These are phyloP conservation scores for Lyophyllum decastes DNA, from an alignment of 768 basidiomycete genomes.

Conservation along the genomic window DNA sequence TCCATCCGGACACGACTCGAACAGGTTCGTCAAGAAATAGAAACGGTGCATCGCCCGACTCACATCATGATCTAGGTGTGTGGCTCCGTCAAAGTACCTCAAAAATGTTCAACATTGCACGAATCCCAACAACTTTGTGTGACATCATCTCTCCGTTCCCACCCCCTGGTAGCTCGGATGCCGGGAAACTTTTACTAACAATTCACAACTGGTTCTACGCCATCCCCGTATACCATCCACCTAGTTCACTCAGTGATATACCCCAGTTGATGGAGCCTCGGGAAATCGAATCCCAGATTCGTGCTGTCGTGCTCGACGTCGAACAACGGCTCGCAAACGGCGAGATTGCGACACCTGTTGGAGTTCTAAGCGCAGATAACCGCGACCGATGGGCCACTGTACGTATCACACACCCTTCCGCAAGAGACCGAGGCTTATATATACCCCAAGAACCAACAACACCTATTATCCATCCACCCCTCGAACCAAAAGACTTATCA, in stretches of 20 bases:
- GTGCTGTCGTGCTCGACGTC: slow-evolving; percentile 58
- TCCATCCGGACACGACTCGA: slow-evolving; percentile 70
- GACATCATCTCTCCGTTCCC: slow-evolving; percentile 63
- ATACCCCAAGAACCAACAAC: slow-evolving; percentile 61
- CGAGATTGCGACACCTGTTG: slow-evolving; percentile 62
- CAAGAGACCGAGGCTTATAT: background rate
- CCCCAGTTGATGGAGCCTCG: slow-evolving; percentile 34
- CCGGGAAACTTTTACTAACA: slow-evolving; percentile 68
- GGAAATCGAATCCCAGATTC: slow-evolving; percentile 46
- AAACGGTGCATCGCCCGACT: background rate
- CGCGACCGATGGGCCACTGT: slow-evolving; percentile 84
- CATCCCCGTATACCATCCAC: slow-evolving; percentile 61
- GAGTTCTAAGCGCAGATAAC: slow-evolving; percentile 76
- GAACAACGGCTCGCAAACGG: slow-evolving; percentile 46
- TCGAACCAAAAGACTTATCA: slow-evolving; percentile 61
- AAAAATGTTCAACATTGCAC: slow-evolving; percentile 74
- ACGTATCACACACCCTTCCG: slow-evolving; percentile 21
- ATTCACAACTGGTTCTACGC: slow-evolving; percentile 80
- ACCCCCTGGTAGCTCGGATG: slow-evolving; percentile 40
- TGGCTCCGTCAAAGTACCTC: slow-evolving; percentile 64
- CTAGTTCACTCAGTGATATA: slow-evolving; percentile 24
- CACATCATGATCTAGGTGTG: slow-evolving; percentile 37
- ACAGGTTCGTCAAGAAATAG: slow-evolving; percentile 46
- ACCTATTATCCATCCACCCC: slow-evolving; percentile 68
- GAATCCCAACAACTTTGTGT: slow-evolving; percentile 67